These are phyloP conservation scores for Sarcodon aspratus DNA, from an alignment of 768 basidiomycete species.

Conservation along the genomic window DNA sequence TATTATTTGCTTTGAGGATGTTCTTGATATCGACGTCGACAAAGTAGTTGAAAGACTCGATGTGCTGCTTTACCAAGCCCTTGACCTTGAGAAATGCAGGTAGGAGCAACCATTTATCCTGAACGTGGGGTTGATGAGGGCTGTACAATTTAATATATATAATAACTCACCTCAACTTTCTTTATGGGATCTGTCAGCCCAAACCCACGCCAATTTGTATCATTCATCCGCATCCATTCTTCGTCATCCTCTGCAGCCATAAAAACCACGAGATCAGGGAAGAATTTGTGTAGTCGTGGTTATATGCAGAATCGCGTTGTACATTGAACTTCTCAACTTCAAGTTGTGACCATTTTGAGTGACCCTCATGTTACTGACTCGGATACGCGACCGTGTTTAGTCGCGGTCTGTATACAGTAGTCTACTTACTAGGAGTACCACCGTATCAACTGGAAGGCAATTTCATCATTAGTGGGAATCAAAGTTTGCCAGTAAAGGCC, in stretches of 20 bases:
- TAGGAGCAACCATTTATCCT: slow-evolving; percentile 98
- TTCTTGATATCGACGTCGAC: slow-evolving; percentile 96
- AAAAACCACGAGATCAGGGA: background rate
- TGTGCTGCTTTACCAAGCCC: slow-evolving; percentile 97
- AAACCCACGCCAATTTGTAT: slow-evolving; percentile 61
- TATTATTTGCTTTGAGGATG: slow-evolving; percentile 87
- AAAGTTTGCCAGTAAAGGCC: too few relatives aligned
- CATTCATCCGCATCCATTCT: slow-evolving; percentile 50
- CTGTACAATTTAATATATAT: background rate
- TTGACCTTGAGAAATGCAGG: slow-evolving; percentile 97
- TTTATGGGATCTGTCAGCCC: slow-evolving; percentile 86
- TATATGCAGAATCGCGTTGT: background rate
- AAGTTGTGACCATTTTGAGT: too few relatives aligned
- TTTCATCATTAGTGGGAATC: too few relatives aligned
- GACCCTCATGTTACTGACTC: too few relatives aligned
- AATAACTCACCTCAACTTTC: slow-evolving; percentile 66
- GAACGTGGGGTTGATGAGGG: background rate
- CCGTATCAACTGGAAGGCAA: too few relatives aligned
- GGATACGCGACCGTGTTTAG: too few relatives aligned
- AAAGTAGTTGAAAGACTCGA: slow-evolving; percentile 98
- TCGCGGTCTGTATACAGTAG: too few relatives aligned
- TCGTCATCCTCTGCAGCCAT: slow-evolving; percentile 18
- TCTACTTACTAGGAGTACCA: too few relatives aligned
- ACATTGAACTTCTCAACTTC: too few relatives aligned
- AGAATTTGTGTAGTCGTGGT: too few relatives aligned